Evolutionary conservation across 2,329 filamentous ascomycete species (phyloP), one percentile per base, ranked within the genome.

Genomic region (Arthrobotrys entomopaga): DNA sequence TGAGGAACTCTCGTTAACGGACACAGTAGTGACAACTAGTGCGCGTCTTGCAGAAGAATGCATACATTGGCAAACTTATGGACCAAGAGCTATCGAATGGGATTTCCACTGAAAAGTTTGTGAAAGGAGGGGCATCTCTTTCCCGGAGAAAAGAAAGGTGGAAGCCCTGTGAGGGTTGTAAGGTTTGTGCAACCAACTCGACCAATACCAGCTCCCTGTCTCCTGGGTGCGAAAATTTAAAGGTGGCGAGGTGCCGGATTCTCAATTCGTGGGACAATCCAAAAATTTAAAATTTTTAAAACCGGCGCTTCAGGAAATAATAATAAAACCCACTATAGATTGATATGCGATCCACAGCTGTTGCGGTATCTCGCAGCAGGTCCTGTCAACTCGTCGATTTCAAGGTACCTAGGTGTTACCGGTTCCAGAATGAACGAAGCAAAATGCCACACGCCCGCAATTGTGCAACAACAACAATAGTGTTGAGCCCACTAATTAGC

Each of bases 371-470:
- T 53, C 11, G 13, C 50, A 52, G 20, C 20, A 15, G 24, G 20
- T 53, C 50, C 22, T 53, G 50, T 53, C 50, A 50, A 46, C 13
- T 15, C 10, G 29, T 10, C 10, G 29, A 34, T n/a, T n/a, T n/a
- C n/a, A n/a, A n/a, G n/a, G n/a, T n/a, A n/a, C 34, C 34, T 40
- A 46, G 15, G n/a, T 22, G 46, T 50, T 20, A 20, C 46, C 46
- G 13, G 20, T 13, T 22, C 46, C 10, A 50, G 2, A 5, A n/a
- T 5, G 46, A 11, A 20, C 3, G 46, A 19, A 50, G 46, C 46
- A 50, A 50, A 50, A 50, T 50, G 5, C 43, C 43, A 50, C 46
- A 50, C 46, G 16, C 16, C 46, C 19, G 5, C 46, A 50, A 10
- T 22, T 50, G 46, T 19, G 19, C 16, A 19, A 50, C 46, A 50